These are phyloP conservation scores for Anacardium occidentale DNA, from an alignment of 345 rosid genomes.

Conservation along the genomic window DNA sequence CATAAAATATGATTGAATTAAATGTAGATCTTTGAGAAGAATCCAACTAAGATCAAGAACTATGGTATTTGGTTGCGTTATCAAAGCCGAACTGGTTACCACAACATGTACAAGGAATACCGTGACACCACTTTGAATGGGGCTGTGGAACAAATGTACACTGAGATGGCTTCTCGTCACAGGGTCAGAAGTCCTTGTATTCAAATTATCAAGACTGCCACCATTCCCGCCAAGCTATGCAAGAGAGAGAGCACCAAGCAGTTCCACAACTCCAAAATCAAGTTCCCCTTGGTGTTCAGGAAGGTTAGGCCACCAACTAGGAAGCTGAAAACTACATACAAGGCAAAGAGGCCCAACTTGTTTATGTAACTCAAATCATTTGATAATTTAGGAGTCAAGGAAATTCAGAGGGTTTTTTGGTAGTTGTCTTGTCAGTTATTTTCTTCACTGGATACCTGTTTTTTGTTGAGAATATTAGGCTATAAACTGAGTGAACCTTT, in stretches of 20 bases:
- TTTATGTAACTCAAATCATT: constrained; percentile 16
- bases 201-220: constrained; percentile 5
- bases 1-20: background rate
- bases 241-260: constrained; percentile 16
- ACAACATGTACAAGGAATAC: constrained; percentile 34
- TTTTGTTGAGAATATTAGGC: background rate
- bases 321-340: constrained; percentile 35
- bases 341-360: constrained; percentile 33
- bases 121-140: constrained; percentile 30
- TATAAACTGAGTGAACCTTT: background rate
- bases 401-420: constrained; percentile 7
- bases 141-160: constrained; percentile 33
- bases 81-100: constrained; percentile 30
- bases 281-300: constrained; percentile 32
- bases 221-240: constrained; percentile 32
- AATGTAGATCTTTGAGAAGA: constrained; percentile 19
- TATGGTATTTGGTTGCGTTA: constrained; percentile 32
- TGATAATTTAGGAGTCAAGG: constrained; percentile 2
- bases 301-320: constrained; percentile 31
- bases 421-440: constrained; percentile 4
- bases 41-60: constrained; percentile 21
- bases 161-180: constrained; percentile 35
- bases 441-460: constrained; percentile 22
- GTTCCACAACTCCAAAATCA: background rate
- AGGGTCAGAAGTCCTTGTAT: constrained; percentile 29